phyloP scores from a whole-genome alignment of 1,284 basidiomycete species.

The Microbotryomycetes sp. region DNA sequence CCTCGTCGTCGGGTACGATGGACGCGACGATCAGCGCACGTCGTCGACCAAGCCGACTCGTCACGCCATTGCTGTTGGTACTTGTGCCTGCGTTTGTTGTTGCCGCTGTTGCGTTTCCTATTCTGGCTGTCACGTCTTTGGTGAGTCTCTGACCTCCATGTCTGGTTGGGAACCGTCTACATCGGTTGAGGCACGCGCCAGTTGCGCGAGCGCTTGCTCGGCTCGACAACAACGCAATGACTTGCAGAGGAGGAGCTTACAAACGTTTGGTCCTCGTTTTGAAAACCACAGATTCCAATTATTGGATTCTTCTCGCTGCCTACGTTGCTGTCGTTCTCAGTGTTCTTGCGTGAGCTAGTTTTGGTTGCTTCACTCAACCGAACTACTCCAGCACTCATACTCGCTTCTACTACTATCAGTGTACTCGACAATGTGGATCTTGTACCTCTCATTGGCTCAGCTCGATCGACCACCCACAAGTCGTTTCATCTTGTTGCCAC shows the following conservation, averaged over 20 bases:
- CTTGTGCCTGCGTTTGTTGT: neutral
- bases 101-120: neutral
- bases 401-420: slow-evolving; percentile 11
- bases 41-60: neutral
- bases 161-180: no score
- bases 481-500: slow-evolving; percentile 38
- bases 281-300: slow-evolving; percentile 16
- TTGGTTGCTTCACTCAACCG: neutral
- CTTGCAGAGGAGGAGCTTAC: no score
- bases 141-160: slow-evolving; percentile 1
- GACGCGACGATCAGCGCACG: no score
- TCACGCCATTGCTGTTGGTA: slow-evolving; percentile 1
- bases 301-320: slow-evolving; percentile 39
- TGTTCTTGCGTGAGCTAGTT: slow-evolving; percentile 2
- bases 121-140: neutral
- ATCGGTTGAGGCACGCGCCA: no score
- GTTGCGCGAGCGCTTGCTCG: no score
- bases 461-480: slow-evolving; percentile 20
- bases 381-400: neutral
- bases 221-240: no score
- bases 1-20: neutral
- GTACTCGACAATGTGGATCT: slow-evolving; percentile 40
- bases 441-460: slow-evolving; percentile 41
- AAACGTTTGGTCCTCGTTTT: no score
- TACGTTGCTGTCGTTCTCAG: slow-evolving; percentile 30